Evolutionary conservation across 805 yeast genomes (phyloP), one percentile per base, ranked within the genome.

Genomic region (Lipomyces sp.): DNA sequence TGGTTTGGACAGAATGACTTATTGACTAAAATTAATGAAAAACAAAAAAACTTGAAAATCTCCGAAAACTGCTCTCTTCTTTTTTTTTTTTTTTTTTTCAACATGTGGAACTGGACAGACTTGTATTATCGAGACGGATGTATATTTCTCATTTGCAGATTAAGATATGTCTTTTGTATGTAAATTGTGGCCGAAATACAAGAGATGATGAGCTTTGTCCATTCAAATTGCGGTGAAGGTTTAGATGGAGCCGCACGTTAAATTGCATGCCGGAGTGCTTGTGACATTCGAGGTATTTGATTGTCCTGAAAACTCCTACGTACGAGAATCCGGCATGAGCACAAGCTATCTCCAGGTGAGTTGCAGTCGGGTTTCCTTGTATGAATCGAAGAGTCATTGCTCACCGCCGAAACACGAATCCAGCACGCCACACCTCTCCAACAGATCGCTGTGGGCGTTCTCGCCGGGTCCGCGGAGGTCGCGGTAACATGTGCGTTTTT

Each of bases 381-480:
- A n/a, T n/a, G n/a, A n/a, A n/a, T n/a, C n/a, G n/a, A n/a, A n/a
- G n/a, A n/a, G n/a, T n/a, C n/a, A n/a, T n/a, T n/a, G n/a, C n/a
- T n/a, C n/a, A n/a, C n/a, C n/a, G n/a, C n/a, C n/a, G n/a, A n/a
- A n/a, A n/a, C n/a, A n/a, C n/a, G n/a, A n/a, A n/a, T n/a, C n/a
- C n/a, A n/a, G n/a, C 37, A 44, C 52, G 44, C 45, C 24, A 48
- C 50, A 36, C 48, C 32, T 16, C 11, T 40, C 18, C 42, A 40
- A 19, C 43, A 45, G 18, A 45, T 59, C 38, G 24, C 45, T 16
- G 65, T 79, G 59, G 68, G 72, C 19, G 59, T 63, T 22, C 40
- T 68, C 6, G 74, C 75, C 16, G 69, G 70, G 21, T 59, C 65
- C 18, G 66, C 65, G 13, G 74, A 72, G 57, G 60, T 69, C 31